Base-by-base conservation (phyloP, 768 basidiomycete genomes). In the Podaxis carcinomalis region DNA sequence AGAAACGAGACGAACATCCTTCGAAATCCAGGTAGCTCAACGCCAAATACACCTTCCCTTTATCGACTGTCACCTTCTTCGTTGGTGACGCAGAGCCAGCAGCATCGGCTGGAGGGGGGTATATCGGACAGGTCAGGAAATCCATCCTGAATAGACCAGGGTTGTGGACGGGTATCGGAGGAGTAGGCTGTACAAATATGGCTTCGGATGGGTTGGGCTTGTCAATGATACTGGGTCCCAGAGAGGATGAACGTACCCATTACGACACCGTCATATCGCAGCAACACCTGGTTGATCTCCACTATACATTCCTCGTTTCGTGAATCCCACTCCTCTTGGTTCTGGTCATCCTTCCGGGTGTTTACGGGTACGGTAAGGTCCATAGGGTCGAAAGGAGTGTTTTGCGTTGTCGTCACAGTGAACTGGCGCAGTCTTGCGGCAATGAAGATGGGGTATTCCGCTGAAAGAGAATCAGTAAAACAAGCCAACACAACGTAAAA, bases 221-320 rank as follows among this genome's bases (percentile, higher is more conserved):
- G 37, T 37, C 11, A 54, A 21, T 21, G n/a, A 37, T 54, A 2
- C 36, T 11, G 19, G 4, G 14, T 46, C 10, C 9, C 32, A 23
- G 40, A 21, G 25, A 11, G 4, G 37, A n/a, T 25, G 28, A 10
- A 36, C 51, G 21, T 23, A 61, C 59, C 52, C 52, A 55, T 61
- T 3, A n/a, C 14, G 9, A 32, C 28, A 7, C 52, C 52, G 9
- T 61, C 52, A 16, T 44, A 49, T 1, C 59, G 59, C 2, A 61
- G 53, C 39, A 47, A 44, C 2, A 61, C 52, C 32, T 61, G 59
- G n/a, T 44, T 61, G 2, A 90, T 63, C 37, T 87, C 82, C 62
- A 91, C 82, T 2, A 69, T 77, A 5, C 75, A 72, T 56, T 89
- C 86, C 68, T 89, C 87, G 4, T 84, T 81, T 72, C 82, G 82